Evolutionary conservation across 73 alveolate genomes (phyloP), one percentile per base, ranked within the genome.

Genomic region (Stentor coeruleus): DNA sequence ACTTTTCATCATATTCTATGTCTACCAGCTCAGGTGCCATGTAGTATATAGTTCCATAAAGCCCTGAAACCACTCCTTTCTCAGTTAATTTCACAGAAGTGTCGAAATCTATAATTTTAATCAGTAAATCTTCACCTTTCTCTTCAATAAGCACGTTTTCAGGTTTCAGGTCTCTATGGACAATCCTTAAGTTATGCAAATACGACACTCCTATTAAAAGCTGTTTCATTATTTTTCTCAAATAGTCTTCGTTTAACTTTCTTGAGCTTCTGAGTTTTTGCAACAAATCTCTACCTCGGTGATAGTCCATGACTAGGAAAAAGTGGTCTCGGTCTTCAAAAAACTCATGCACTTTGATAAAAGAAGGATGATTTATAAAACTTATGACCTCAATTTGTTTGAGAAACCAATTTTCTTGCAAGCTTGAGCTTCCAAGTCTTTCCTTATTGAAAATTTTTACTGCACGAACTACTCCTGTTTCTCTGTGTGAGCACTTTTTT

Each of bases 391-490:
- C 79, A 11, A 66, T 66, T 31, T 66, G 40, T 28, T 2, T 20
- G 39, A 20, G 33, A 20, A 66, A 66, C 2, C 79, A 20, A 2
- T 66, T 66, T 2, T 49, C 66, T 11, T 49, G 66, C 66, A 49
- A 20, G 66, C 20, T 20, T 11, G 66, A 20, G 66, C 28, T 49
- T 6, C 66, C 66, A 49, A 49, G 6, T 20, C 66, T 49, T 49
- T 49, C 66, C 6, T 33, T 20, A 28, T 26, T 66, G 36, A 20
- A 66, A 20, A 66, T 66, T 83, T 89, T 89, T 3, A 86, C 91
- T 3, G 95, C 95, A 38, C 89, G 74, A 28, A 81, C 66, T 31
- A 87, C 85, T 0, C 92, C 95, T 3, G 92, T 40, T n/a, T 85
- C 92, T n/a, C 82, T 59, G 85, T 89, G 95, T n/a, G n/a, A n/a